Evolutionary conservation across 768 basidiomycete species (phyloP).

Genomic region (Lactarius hengduanensis): DNA sequence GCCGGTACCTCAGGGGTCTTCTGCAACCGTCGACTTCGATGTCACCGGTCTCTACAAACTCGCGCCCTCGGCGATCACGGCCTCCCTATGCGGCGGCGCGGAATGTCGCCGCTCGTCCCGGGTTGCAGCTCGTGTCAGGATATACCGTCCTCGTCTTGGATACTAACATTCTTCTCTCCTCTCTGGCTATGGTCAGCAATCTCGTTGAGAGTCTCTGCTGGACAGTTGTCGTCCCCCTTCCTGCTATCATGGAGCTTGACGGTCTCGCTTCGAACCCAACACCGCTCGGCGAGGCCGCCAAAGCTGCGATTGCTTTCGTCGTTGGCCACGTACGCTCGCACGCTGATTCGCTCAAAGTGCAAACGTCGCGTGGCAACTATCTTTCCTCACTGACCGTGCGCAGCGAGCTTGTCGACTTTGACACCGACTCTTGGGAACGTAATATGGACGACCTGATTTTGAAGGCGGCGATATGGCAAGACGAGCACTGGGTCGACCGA

Average conservation of each 20-base stretch:
- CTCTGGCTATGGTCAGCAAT: conserved; percentile 65
- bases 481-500: conserved; percentile 89
- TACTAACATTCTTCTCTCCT: conserved; percentile 91
- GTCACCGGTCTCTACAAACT: conserved; percentile 28
- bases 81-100: conserved; percentile 32
- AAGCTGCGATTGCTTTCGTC: conserved; percentile 71
- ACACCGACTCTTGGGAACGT: conserved; percentile 51
- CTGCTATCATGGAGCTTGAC: conserved; percentile 96
- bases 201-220: conserved; percentile 79
- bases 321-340: conserved; percentile 73
- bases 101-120: conserved; percentile 38
- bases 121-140: conserved; percentile 67
- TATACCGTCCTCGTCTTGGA: conserved; percentile 91
- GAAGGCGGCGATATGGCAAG: conserved; percentile 89
- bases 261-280: conserved; percentile 67
- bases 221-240: conserved; percentile 90
- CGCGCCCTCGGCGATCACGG: conserved; percentile 32
- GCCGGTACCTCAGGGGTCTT: conserved; percentile 70
- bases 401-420: conserved; percentile 79
- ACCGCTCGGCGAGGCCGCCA: conserved; percentile 73
- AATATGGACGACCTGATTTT: conserved; percentile 96
- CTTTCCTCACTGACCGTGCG: conserved; percentile 78
- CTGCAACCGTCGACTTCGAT: conserved; percentile 44
- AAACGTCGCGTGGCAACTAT: conserved; percentile 95
- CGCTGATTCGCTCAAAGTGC: conserved; percentile 80